A percentile compares a stretch with the other conserved stretches of the same genome.
Conservation (phyloP, 352 stramenopile species). For the Globisporangium megalacanthum region DNA sequence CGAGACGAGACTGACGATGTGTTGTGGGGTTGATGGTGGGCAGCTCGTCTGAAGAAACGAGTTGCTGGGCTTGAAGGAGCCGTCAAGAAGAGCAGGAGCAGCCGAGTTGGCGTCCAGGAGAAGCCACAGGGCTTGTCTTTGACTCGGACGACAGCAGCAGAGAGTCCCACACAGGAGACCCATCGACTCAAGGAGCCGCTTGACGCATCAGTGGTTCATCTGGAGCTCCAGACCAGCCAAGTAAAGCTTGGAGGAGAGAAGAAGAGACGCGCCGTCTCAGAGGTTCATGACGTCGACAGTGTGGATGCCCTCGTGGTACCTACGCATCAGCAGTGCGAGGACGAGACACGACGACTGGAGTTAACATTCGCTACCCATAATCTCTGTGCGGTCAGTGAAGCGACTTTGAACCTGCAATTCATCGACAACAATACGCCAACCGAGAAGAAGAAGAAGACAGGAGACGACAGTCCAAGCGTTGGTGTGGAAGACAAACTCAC, state of each 20-base stretch:
- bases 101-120: background rate
- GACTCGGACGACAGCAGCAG: background rate
- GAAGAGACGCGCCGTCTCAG: background rate
- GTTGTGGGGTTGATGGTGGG: background rate
- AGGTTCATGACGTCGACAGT: no score
- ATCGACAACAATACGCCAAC: background rate
- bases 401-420: background rate
- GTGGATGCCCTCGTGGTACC: no score
- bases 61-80: background rate
- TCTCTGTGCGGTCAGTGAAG: constrained; percentile 2
- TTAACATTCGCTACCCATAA: constrained; percentile 10
- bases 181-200: background rate
- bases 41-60: constrained; percentile 1
- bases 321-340: constrained; percentile 4
- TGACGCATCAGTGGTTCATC: background rate
- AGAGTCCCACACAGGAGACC: background rate
- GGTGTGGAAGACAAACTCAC: no score
- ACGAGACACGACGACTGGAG: constrained; percentile 15
- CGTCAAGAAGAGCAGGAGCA: background rate
- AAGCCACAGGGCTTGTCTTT: background rate
- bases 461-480: no score
- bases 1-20: no score
- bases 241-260: background rate
- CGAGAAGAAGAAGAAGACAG: no score
- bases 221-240: background rate